Conservation (phyloP, 352 stramenopile species). For the Paralagenidium karlingii region DNA sequence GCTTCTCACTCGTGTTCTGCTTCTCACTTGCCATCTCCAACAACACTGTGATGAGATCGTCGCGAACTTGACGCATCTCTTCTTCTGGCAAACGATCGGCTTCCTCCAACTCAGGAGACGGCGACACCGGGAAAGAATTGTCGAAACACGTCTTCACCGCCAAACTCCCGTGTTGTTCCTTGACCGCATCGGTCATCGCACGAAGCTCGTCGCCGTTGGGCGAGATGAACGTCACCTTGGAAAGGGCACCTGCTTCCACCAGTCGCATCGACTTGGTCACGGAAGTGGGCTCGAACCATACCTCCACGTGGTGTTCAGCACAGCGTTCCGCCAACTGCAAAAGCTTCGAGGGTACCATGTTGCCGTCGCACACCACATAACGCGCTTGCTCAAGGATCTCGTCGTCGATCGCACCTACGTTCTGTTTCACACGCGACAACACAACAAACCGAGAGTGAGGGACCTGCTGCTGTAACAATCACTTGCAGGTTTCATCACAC, state of each 20-base stretch:
- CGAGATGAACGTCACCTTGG: constrained; percentile 52
- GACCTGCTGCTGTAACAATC: neutral
- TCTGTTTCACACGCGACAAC: constrained; percentile 8
- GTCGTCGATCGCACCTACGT: constrained; percentile 23
- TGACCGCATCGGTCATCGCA: constrained; percentile 53
- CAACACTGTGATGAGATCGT: constrained; percentile 54
- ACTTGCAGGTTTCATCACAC: no score
- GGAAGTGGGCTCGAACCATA: constrained; percentile 80
- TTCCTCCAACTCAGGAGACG: no score
- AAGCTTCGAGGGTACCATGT: constrained; percentile 38
- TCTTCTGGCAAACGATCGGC: constrained; percentile 23
- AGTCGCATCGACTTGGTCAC: constrained; percentile 67
- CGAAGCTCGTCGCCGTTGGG: constrained; percentile 67
- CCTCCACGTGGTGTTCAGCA: constrained; percentile 18
- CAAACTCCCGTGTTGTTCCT: constrained; percentile 9
- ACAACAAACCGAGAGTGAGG: neutral
- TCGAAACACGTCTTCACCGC: constrained; percentile 11
- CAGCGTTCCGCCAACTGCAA: constrained; percentile 30
- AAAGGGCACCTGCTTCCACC: constrained; percentile 28
- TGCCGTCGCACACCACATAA: constrained; percentile 67
- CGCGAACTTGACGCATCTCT: constrained; percentile 42
- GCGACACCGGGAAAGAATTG: constrained; percentile 42
- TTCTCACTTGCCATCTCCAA: constrained; percentile 46
- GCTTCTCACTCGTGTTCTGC: constrained; percentile 26
- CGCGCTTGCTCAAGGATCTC: constrained; percentile 29